A percentile compares a stretch with the other conserved stretches of the same genome.
Conservation (phyloP, 805 yeast genomes). For the Lipomyces yamadae region DNA sequence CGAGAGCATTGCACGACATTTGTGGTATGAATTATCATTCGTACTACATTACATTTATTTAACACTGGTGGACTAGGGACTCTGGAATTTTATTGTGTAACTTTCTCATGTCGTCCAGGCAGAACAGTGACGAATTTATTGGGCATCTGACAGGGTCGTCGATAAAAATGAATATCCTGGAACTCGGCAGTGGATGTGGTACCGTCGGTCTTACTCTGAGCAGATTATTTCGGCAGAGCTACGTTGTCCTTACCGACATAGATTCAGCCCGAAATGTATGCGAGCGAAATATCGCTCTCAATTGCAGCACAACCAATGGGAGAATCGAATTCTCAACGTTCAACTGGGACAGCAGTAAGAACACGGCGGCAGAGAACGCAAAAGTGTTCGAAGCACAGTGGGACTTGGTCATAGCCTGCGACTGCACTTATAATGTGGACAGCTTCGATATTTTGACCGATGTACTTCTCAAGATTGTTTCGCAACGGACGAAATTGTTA, state of each 20-base stretch:
- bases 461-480: conserved; percentile 39
- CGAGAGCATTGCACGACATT: conserved; percentile 51
- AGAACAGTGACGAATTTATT: conserved; percentile 5
- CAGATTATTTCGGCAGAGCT: conserved; percentile 36
- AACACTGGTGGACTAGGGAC: conserved; percentile 22
- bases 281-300: conserved; percentile 43
- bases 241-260: conserved; percentile 48
- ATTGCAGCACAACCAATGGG: conserved; percentile 19
- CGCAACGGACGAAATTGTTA: conserved; percentile 37
- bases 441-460: conserved; percentile 48
- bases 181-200: conserved; percentile 54
- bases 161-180: conserved; percentile 43
- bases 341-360: conserved; percentile 48
- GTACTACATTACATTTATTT: background rate
- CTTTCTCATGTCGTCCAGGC: conserved; percentile 4
- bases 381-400: conserved; percentile 44
- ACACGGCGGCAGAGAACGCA: conserved; percentile 18
- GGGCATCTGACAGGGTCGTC: background rate
- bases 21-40: conserved; percentile 51
- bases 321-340: conserved; percentile 43
- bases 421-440: conserved; percentile 52
- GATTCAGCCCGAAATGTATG: conserved; percentile 50
- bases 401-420: conserved; percentile 50
- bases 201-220: conserved; percentile 47
- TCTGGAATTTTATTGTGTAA: conserved; percentile 30